Percentiles rank a stretch among this genome's conserved stretches.
These are phyloP conservation scores for Candida sphagnicola DNA, from an alignment of 805 yeast species.

Conservation along the genomic window DNA sequence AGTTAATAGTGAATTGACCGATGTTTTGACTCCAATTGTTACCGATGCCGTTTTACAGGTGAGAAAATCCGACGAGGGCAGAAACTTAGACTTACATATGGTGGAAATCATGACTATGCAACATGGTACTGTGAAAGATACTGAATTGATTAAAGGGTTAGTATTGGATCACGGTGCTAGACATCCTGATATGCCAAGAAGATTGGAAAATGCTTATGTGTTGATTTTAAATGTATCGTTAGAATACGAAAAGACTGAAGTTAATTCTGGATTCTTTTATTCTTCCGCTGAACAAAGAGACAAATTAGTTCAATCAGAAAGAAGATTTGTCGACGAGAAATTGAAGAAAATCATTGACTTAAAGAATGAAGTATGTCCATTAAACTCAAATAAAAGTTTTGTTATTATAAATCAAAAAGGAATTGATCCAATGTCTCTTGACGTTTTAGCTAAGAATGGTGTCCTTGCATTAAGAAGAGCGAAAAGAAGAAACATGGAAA, in stretches of 20 bases:
- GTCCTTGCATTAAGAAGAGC: constrained; percentile 96
- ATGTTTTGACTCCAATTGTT: constrained; percentile 86
- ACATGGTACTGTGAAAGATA: constrained; percentile 80
- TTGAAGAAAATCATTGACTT: constrained; percentile 86
- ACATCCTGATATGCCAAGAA: constrained; percentile 98
- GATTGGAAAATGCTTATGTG: constrained; percentile 77
- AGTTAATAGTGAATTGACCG: constrained; percentile 71
- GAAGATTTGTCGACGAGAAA: constrained; percentile 92
- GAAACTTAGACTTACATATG: constrained; percentile 84
- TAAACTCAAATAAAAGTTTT: constrained; percentile 69
- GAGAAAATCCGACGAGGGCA: constrained; percentile 42
- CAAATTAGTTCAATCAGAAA: constrained; percentile 86
- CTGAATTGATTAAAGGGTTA: constrained; percentile 79
- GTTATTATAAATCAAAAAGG: constrained; percentile 98
- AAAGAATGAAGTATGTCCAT: constrained; percentile 86
- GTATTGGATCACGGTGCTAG: constrained; percentile 98
- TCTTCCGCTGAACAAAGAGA: constrained; percentile 96
- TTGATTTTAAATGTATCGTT: constrained; percentile 88
- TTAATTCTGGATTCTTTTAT: constrained; percentile 92
- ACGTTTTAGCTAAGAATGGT: constrained; percentile 86
- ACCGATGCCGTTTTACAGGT: constrained; percentile 93
- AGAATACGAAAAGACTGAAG: constrained; percentile 97
- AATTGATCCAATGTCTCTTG: constrained; percentile 96
- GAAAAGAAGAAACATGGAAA: constrained; percentile 98
- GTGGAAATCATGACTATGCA: constrained; percentile 98